A percentile compares a stretch with the other conserved stretches of the same genome.
Evolutionary conservation across 2,329 filamentous ascomycete species (phyloP).

Genomic region (Cladophialophora psammophila): DNA sequence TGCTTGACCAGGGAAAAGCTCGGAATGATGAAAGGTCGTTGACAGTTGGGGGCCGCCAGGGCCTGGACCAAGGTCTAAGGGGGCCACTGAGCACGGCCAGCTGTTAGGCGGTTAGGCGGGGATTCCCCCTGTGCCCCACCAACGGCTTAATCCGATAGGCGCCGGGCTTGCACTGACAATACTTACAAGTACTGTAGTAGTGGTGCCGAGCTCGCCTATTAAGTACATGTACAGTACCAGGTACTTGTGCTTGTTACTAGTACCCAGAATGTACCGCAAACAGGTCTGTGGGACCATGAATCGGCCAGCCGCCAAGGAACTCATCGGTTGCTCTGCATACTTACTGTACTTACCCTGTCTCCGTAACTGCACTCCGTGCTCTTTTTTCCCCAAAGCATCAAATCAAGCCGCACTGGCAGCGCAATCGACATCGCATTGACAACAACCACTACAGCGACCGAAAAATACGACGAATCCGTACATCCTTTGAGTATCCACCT

Average conservation of each 20-base stretch:
- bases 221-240: too few relatives aligned
- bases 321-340: neutral
- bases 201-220: too few relatives aligned
- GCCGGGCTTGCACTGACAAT: neutral
- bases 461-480: neutral
- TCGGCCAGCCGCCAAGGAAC: constrained; percentile 1
- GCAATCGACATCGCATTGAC: neutral
- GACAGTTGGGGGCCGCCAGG: neutral
- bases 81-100: neutral
- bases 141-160: neutral
- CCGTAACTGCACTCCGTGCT: too few relatives aligned
- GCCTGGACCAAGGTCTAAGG: neutral
- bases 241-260: too few relatives aligned
- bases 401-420: neutral
- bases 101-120: constrained; percentile 1
- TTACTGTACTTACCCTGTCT: too few relatives aligned
- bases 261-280: neutral
- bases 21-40: neutral
- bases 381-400: neutral
- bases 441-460: neutral
- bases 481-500: neutral
- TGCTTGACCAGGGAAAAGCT: constrained; percentile 19
- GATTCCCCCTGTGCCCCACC: neutral
- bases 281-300: neutral
- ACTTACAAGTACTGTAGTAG: too few relatives aligned